phyloP scores from a whole-genome alignment of 2,329 filamentous ascomycete genomes.

The Camptophora hylomeconis region DNA sequence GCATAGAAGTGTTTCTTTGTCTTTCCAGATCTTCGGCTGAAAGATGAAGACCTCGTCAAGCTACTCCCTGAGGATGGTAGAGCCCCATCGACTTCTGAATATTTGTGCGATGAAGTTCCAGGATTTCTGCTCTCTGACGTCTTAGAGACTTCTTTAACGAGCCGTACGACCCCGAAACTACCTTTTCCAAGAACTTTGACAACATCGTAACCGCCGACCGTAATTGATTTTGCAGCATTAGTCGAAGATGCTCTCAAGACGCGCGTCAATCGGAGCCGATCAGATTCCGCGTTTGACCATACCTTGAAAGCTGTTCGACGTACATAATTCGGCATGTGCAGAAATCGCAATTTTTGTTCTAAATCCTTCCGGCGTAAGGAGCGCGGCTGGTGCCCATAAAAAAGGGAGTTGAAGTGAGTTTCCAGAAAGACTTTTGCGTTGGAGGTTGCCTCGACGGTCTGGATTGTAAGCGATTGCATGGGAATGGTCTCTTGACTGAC shows the following conservation, averaged over 20 bases:
- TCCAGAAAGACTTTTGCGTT: conserved; percentile 80
- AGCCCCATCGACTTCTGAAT: background rate
- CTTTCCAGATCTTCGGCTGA: no score
- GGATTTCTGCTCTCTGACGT: background rate
- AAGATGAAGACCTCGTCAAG: background rate
- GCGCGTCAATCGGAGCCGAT: conserved; percentile 61
- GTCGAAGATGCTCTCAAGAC: conserved; percentile 52
- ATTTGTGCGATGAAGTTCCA: background rate
- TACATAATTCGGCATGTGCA: conserved; percentile 8
- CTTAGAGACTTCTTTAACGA: conserved; percentile 57
- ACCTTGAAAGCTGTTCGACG: conserved; percentile 33
- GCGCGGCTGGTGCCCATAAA: conserved; percentile 45
- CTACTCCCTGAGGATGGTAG: conserved; percentile 2
- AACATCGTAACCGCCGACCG: conserved; percentile 58
- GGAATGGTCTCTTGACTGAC: conserved; percentile 11
- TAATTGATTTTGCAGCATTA: conserved; percentile 33
- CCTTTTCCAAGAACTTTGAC: conserved; percentile 80
- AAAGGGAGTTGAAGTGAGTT: conserved; percentile 63
- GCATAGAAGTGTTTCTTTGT: conserved; percentile 57
- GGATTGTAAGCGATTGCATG: conserved; percentile 8
- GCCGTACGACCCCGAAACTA: conserved; percentile 81
- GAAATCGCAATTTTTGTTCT: conserved; percentile 44
- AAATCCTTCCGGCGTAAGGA: conserved; percentile 48
- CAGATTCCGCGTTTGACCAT: conserved; percentile 56
- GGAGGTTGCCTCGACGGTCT: conserved; percentile 63